Evolutionary conservation across 139 green algal species (phyloP), one percentile per base, ranked within the genome.

Genomic region (Chlorella sp.): DNA sequence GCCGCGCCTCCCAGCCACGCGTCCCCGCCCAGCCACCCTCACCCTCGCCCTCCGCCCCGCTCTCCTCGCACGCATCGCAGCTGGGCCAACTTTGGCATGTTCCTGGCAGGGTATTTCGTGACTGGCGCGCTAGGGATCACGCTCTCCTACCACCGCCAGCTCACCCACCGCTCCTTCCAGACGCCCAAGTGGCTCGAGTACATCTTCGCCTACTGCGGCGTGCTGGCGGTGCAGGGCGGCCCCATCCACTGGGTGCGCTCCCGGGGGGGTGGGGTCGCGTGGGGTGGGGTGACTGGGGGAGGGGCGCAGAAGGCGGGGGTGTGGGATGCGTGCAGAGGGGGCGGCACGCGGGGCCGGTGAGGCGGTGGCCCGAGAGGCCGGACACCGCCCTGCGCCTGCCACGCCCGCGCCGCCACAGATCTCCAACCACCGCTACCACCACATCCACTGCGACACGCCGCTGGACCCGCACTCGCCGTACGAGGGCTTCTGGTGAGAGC

Each of bases 151-250:
- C 96, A 99, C 90, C 90, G 95, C 43, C 87, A 96, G 86, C 87
- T 99, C 9, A 89, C 83, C 59, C 96, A 99, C 91, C 89, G 90
- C 68, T 88, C 79, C 36, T 99, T 99, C 82, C 50, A 79, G 38
- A 91, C 89, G 3, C 96, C 96, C 74, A 99, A 99, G 88, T 98
- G 94, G 96, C 87, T 99, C n/a, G 96, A 99, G 90, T 98, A 98
- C 85, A 67, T 82, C 5, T 82, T 99, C 48, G 95, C 96, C 19
- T 99, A 99, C 88, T 99, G 96, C 84, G 96, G 96, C 43, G 94
- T 98, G 21, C 86, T 98, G 60, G 88, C 94, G 0, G 88, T 98
- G 63, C 92, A 97, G 74, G 93, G 93, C 25, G 89, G 94, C 83
- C 95, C 95, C 8, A 79, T 95, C n/a, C 93, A 99, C 87, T 99